Base-by-base conservation (phyloP, 306 rosid genomes). In the Amphicarpaea edgeworthii region DNA sequence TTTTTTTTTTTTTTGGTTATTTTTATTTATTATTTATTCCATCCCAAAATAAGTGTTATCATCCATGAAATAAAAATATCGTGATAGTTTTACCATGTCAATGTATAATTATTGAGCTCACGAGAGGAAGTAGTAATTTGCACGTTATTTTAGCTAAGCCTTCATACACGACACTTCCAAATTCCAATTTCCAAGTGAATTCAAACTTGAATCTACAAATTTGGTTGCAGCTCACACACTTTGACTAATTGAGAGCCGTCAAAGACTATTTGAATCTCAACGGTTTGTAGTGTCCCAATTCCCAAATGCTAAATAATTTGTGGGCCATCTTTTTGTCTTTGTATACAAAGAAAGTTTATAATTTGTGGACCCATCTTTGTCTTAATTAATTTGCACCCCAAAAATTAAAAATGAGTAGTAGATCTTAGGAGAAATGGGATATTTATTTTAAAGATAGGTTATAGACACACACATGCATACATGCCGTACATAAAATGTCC, bases 141-240 rank as follows among this genome's bases (percentile, higher is more conserved):
- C 16, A 11, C 7, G 34, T 19, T 23, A 6, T 67, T 57, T 24
- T 40, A 4, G 5, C 5, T 40, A 57, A 58, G 38, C 64, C 37
- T 12, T 17, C 15, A 17, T 47, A 21, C 60, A 24, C 10, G 40
- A 26, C 9, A 3, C 64, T 58, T 58, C 64, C n/a, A 12, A 5
- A 2, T 55, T 55, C 62, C n/a, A 12, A 5, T 8, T 55, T 55
- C 62, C 37, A 21, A 60, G 6, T 30, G 42, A 59, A 15, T 30
- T 30, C 5, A 30, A 58, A 12, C 17, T 58, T 58, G 9, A 59
- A 30, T 28, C 23, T 30, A 6, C 43, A 60, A 7, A 34, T 17
- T 62, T 65, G 19, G 51, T 65, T 23, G 34, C 12, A 20, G 70
- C 34, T 65, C 70, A 20, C 53, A 65, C 70, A 2, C 34, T 19